Conservation (phyloP, 805 yeast genomes). For the Dipodascus albidus region DNA sequence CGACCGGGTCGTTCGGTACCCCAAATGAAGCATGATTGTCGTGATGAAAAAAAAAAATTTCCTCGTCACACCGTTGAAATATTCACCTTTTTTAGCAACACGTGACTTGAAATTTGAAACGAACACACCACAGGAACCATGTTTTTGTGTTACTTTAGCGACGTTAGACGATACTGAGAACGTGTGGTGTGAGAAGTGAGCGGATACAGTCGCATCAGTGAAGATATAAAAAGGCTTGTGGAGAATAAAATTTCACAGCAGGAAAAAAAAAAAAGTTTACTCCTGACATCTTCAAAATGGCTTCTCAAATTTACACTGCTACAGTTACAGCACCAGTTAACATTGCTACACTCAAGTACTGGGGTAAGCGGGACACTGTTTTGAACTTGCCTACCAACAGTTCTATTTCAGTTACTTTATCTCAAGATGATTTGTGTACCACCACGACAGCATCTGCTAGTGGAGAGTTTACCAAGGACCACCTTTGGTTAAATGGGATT, state of each 20-base stretch:
- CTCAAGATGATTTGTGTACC: constrained; percentile 85
- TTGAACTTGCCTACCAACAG: constrained; percentile 93
- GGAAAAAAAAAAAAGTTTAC: too few relatives aligned
- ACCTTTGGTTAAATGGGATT: constrained; percentile 78
- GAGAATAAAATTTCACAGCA: too few relatives aligned
- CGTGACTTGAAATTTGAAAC: background rate
- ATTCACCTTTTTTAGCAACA: too few relatives aligned
- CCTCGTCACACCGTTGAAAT: background rate
- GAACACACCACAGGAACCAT: background rate
- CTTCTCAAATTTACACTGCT: constrained; percentile 42
- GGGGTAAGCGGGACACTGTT: constrained; percentile 93
- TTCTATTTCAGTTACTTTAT: constrained; percentile 86
- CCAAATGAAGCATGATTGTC: background rate
- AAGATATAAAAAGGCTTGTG: too few relatives aligned
- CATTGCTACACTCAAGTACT: constrained; percentile 93
- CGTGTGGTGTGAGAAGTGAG: background rate
- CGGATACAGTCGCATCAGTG: too few relatives aligned
- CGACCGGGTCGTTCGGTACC: background rate
- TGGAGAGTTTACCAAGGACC: constrained; percentile 44
- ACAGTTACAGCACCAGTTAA: constrained; percentile 95
- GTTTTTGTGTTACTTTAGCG: background rate
- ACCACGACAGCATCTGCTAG: constrained; percentile 78
- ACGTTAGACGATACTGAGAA: background rate
- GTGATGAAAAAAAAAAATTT: background rate
- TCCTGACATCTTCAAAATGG: background rate